phyloP scores from a whole-genome alignment of 129 eudicot species.

The Centella asiatica region DNA sequence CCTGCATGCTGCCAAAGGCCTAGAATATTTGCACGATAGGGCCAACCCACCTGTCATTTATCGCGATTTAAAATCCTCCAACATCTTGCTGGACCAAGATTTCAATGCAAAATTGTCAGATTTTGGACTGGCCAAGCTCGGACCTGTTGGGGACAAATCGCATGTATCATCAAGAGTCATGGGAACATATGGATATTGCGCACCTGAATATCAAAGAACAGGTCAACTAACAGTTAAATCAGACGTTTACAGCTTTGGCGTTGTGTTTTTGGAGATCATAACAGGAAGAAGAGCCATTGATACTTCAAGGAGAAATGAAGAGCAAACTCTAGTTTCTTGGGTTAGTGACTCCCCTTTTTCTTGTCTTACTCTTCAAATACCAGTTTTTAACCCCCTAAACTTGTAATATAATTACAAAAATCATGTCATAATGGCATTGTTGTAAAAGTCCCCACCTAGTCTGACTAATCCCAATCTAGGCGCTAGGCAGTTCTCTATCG shows the following conservation, averaged over 20 bases:
- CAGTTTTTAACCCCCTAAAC: not conserved
- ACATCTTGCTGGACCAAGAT: slow-evolving; percentile 11
- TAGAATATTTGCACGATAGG: slow-evolving; percentile 7
- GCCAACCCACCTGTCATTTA: slow-evolving; percentile 14
- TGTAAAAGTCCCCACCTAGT: too few species aligned
- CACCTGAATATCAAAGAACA: slow-evolving; percentile 11
- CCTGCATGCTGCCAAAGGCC: slow-evolving; percentile 14
- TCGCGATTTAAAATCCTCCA: slow-evolving; percentile 11
- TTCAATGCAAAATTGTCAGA: slow-evolving; percentile 10
- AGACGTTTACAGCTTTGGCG: slow-evolving; percentile 12
- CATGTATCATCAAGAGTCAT: slow-evolving; percentile 11
- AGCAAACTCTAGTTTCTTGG: slow-evolving; percentile 12
- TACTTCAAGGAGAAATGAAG: slow-evolving; percentile 5
- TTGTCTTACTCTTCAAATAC: too few species aligned
- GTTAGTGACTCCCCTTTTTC: not conserved
- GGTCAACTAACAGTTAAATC: slow-evolving; percentile 12
- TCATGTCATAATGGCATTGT: too few species aligned
- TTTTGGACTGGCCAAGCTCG: slow-evolving; percentile 13
- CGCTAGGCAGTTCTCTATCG: too few species aligned
- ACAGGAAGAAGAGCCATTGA: slow-evolving; percentile 12
- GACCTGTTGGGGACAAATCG: slow-evolving; percentile 1
- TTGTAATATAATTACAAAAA: too few species aligned
- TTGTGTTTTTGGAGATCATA: slow-evolving; percentile 6
- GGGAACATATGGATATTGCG: slow-evolving; percentile 16
- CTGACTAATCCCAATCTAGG: too few species aligned